Evolutionary conservation across 2,329 filamentous ascomycete genomes (phyloP), one percentile per base, ranked within the genome.

Genomic region (Colletotrichum tanaceti): DNA sequence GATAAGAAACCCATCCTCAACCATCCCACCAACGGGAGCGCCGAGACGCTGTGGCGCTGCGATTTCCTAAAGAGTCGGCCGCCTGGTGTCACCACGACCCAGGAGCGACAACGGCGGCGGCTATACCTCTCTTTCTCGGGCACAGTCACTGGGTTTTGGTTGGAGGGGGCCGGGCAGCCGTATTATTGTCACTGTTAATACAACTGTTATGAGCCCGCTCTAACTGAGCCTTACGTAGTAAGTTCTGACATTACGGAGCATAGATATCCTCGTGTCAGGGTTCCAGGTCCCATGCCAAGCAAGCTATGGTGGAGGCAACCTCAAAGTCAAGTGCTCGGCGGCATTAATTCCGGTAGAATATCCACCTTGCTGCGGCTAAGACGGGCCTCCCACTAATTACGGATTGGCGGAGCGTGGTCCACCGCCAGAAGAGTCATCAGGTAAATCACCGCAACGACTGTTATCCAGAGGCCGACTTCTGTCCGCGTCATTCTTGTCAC

Each of bases 281-380:
- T 69, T 66, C 66, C 50, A 65, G 57, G 63, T 66, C 58, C 32
- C 38, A 41, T 61, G 57, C 44, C 62, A 61, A 68, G 54, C 49
- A 68, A 69, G 62, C 57, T 69, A 35, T 66, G 43, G 66, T 69
- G 66, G 66, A 69, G 66, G 54, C 41, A 38, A 43, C 4, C 47
- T 53, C 53, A 57, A 55, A 57, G 43, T 49, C 24, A 16, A 49
- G 49, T 46, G 53, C 32, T 32, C 60, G 39, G 60, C n/a, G 24
- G 46, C 18, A 41, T 44, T 59, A 43, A 41, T 59, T 58, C 65
- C 61, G 65, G n/a, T 49, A 20, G 4, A n/a, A 65, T 55, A 43
- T 47, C 54, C 61, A 65, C 65, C 35, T 47, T 24, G 16, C 62
- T 20, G 28, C 55, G 24, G 50, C 52, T 57, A 50, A 58, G 58